Evolutionary conservation across 1,284 basidiomycete genomes (phyloP), one percentile per base, ranked within the genome.

Genomic region (Porogramme epimiltina): DNA sequence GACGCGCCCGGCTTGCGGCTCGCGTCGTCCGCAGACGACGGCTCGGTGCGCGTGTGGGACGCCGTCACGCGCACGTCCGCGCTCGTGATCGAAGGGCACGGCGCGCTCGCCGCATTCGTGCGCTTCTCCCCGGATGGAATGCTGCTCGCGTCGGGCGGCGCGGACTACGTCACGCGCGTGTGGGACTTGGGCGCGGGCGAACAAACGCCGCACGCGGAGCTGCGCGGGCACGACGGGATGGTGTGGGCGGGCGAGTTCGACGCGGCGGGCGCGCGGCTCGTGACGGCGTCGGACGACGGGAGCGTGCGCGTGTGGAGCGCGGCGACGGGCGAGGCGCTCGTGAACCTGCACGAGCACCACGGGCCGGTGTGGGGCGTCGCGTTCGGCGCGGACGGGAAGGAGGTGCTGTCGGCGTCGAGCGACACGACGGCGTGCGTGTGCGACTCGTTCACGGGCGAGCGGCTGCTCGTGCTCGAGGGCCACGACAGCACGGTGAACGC

Each of bases 161-260:
- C 55, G 18, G 59, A 62, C 38, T 49, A 53, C 51, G 42, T 16
- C 18, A 52, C 34, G 34, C 34, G 34, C 9, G 34, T 37, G 16
- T 66, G 61, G 61, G 38, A 60, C 28, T 6, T 13, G 28, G 13
- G 8, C 9, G 16, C 34, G 34, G 44, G 36, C 26, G 39, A 20
- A 9, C 56, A 52, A 20, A 98, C 66, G 76, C 96, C 8, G 96
- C 95, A 1, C 74, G 90, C 33, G 22, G 87, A 86, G 4, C 63
- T 98, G 45, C 98, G 95, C 65, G 93, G 92, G 2, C 93, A 96
- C 62, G 93, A 96, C 68, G 95, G 95, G 0, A 92, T 98, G 58
- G 73, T 98, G 1, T 95, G 47, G 45, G 36, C 54, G 19, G 54
- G 59, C n/a, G 58, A 60, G 4, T 67, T 65, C 49, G 63, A 67